Percentiles rank a stretch among this genome's conserved stretches.
Conservation (phyloP, 768 basidiomycete genomes). For the Coprinopsis marcescibilis region DNA sequence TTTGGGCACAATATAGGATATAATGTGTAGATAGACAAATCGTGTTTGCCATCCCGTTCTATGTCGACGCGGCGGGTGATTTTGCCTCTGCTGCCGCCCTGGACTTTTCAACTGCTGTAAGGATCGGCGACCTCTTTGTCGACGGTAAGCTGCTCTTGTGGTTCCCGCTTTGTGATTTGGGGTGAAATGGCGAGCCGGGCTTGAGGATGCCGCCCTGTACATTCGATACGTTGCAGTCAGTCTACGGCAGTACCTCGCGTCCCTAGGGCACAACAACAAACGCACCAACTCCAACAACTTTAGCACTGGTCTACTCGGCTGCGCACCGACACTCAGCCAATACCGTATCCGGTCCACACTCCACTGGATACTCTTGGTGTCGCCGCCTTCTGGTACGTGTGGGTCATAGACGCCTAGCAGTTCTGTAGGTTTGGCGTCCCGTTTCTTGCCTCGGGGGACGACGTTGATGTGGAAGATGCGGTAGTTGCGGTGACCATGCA, state of each 20-base stretch:
- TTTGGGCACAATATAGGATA: neutral
- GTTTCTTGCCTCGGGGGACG: conserved; percentile 59
- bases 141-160: neutral
- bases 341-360: conserved; percentile 85
- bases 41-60: neutral
- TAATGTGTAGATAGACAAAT: neutral
- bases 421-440: conserved; percentile 86
- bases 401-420: conserved; percentile 83
- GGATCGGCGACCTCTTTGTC: conserved; percentile 13
- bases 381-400: conserved; percentile 40
- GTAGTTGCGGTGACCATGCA: conserved; percentile 71
- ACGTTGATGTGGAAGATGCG: conserved; percentile 85
- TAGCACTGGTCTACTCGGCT: conserved; percentile 73
- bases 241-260: conserved; percentile 3
- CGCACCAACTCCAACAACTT: conserved; percentile 71
- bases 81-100: conserved; percentile 1
- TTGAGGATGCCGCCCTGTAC: conserved; percentile 59
- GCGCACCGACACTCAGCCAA: conserved; percentile 83
- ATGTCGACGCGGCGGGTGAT: neutral
- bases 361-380: conserved; percentile 80
- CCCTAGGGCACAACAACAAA: conserved; percentile 3
- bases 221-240: too few relatives aligned
- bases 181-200: conserved; percentile 50
- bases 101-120: conserved; percentile 8
- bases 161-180: conserved; percentile 23